These are phyloP conservation scores for Fusarium sp. DNA, from an alignment of 2,329 filamentous ascomycete genomes.

Conservation along the genomic window DNA sequence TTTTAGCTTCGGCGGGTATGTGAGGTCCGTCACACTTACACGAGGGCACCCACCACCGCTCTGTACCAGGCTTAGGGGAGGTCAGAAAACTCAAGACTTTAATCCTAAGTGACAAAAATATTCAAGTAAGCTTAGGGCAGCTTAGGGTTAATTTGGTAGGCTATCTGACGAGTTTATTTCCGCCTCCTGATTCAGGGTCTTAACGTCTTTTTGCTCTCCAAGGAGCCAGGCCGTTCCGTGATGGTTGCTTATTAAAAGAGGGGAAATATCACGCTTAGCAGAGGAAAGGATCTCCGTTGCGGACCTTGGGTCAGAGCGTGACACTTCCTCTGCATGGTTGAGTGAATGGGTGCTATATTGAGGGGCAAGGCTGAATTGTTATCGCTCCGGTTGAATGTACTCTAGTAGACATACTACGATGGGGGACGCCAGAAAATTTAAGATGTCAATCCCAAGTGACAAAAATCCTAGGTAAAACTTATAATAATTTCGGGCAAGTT, in stretches of 20 bases:
- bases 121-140: neutral
- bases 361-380: conserved; percentile 6
- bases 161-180: neutral
- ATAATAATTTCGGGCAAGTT: no score
- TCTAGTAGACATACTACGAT: no score
- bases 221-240: conserved; percentile 7
- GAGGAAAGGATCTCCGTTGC: conserved; percentile 11
- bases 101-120: neutral
- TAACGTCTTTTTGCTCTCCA: neutral
- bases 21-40: conserved; percentile 43
- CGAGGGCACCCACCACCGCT: conserved; percentile 16
- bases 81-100: neutral
- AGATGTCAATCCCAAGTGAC: no score
- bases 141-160: neutral
- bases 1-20: conserved; percentile 50
- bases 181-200: neutral
- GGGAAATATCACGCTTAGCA: neutral
- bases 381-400: neutral
- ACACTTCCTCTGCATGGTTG: conserved; percentile 17
- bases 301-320: conserved; percentile 10
- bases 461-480: no score
- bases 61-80: conserved; percentile 1
- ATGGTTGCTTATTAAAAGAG: conserved; percentile 15
- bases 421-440: no score
- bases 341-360: conserved; percentile 2